A percentile compares a stretch with the other conserved stretches of the same genome.
phyloP scores from a whole-genome alignment of 176 grass and related monocot species.

The Chrysopogon serrulatus region DNA sequence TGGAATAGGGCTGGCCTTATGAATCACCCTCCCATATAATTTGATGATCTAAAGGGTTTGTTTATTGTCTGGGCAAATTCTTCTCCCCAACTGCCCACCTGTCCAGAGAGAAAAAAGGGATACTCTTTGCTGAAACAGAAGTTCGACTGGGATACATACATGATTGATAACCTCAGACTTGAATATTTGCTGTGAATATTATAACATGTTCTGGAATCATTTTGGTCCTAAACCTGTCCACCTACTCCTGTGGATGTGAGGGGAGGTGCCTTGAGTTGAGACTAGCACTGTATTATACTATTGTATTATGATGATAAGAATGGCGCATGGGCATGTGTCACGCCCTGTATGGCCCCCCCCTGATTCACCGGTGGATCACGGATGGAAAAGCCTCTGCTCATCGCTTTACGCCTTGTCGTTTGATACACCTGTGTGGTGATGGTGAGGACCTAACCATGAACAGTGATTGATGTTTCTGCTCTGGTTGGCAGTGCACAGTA shows the following conservation, averaged over 20 bases:
- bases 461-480: not conserved
- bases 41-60: not conserved
- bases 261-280: not conserved
- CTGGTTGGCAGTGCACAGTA: not conserved
- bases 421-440: not conserved
- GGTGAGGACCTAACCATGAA: not conserved
- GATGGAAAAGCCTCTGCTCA: not conserved
- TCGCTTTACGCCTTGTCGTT: not conserved
- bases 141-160: not conserved
- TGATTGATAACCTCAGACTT: not conserved
- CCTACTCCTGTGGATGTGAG: conserved; percentile 35
- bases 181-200: conserved; percentile 23
- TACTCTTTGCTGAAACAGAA: not conserved
- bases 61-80: conserved; percentile 32
- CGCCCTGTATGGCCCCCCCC: not conserved
- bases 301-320: not conserved
- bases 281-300: not conserved
- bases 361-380: not conserved
- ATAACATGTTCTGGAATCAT: not conserved
- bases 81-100: conserved; percentile 36
- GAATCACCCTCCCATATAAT: not conserved
- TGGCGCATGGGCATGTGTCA: not conserved
- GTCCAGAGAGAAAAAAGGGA: not conserved
- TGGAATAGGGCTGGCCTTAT: conserved; percentile 25
- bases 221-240: conserved; percentile 39